Conservation (phyloP, 805 yeast species). For the Ogataea minuta region DNA sequence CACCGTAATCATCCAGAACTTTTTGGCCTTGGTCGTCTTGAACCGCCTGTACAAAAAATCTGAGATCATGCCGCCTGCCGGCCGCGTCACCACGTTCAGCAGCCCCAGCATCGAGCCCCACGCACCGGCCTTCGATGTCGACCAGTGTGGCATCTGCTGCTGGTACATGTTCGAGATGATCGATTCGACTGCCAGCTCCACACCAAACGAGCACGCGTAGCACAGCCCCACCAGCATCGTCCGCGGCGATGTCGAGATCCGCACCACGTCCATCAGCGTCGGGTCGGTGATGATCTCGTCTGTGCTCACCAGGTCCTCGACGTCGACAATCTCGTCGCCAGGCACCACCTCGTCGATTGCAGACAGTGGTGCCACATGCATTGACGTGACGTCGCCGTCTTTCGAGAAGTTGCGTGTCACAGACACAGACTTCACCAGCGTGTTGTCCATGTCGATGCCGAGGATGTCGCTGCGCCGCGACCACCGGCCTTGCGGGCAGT, state of each 20-base stretch:
- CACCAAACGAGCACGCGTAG: constrained; percentile 31
- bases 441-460: constrained; percentile 27
- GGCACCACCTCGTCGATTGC: constrained; percentile 9
- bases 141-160: constrained; percentile 18
- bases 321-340: constrained; percentile 1
- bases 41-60: constrained; percentile 31
- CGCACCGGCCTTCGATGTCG: constrained; percentile 27
- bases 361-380: constrained; percentile 1
- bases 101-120: constrained; percentile 37
- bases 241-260: constrained; percentile 25
- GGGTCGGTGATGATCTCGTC: constrained; percentile 31
- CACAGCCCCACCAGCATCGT: constrained; percentile 31
- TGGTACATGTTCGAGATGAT: constrained; percentile 26
- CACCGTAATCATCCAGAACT: constrained; percentile 33
- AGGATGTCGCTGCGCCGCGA: constrained; percentile 27
- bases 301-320: constrained; percentile 21
- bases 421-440: constrained; percentile 24
- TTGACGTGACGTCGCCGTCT: constrained; percentile 7
- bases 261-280: constrained; percentile 16
- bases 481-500: constrained; percentile 39
- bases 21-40: constrained; percentile 33
- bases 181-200: constrained; percentile 32
- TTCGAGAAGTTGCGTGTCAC: constrained; percentile 17
- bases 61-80: constrained; percentile 30
- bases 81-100: constrained; percentile 32